These are phyloP conservation scores for Mortierella hygrophila DNA, from an alignment of 192 early-diverging fungal genomes.

Conservation along the genomic window DNA sequence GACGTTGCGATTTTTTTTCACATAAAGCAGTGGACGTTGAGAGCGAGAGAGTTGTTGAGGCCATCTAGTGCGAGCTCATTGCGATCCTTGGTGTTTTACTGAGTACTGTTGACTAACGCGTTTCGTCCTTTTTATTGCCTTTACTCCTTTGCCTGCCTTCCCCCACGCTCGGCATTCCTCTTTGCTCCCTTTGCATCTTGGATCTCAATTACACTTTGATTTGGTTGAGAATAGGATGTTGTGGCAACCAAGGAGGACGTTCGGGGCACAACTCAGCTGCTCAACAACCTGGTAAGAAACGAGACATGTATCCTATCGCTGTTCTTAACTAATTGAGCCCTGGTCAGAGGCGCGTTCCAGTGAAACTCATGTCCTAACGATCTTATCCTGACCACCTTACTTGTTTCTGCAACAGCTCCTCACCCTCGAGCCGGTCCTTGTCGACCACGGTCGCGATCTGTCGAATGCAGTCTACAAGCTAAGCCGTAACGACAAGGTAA, in stretches of 20 bases:
- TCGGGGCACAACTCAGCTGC: neutral
- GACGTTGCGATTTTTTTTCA: neutral
- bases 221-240: constrained; percentile 24
- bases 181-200: neutral
- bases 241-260: constrained; percentile 25
- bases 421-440: constrained; percentile 36
- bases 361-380: neutral
- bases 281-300: constrained; percentile 35
- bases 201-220: neutral
- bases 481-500: constrained; percentile 44
- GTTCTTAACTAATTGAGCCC: neutral
- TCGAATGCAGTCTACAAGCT: constrained; percentile 43
- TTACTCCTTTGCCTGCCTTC: neutral
- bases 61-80: neutral
- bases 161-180: neutral
- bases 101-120: neutral
- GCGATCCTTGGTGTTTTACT: neutral
- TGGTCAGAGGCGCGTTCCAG: neutral
- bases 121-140: neutral
- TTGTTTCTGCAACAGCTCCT: constrained; percentile 13
- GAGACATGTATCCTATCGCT: neutral
- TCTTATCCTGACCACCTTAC: neutral
- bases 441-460: constrained; percentile 42
- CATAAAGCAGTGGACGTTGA: neutral
- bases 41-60: neutral